These are phyloP conservation scores for Aspergillus avenaceus DNA, from an alignment of 495 filamentous ascomycete genomes.

Conservation along the genomic window DNA sequence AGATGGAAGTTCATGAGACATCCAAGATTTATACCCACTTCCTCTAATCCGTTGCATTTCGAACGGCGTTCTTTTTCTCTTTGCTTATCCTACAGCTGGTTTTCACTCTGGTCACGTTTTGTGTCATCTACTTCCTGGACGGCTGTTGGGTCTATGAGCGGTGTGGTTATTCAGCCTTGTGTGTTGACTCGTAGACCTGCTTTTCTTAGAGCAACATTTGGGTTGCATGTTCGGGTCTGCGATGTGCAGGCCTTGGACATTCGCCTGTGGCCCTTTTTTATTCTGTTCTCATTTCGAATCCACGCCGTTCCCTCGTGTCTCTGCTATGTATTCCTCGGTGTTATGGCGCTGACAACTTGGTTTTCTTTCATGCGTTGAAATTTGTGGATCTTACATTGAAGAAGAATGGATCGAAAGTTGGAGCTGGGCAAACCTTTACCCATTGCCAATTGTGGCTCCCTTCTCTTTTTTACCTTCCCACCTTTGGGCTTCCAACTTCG, in stretches of 20 bases:
- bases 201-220: constrained; percentile 19
- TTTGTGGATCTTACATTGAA: constrained; percentile 12
- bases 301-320: background rate
- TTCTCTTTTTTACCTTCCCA: constrained; percentile 5
- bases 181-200: constrained; percentile 13
- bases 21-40: constrained; percentile 99
- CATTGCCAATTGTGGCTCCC: background rate
- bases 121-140: constrained; percentile 18
- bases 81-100: constrained; percentile 5
- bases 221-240: constrained; percentile 13
- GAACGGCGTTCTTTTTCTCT: constrained; percentile 19
- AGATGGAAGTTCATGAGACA: constrained; percentile 99
- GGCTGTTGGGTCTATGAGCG: constrained; percentile 22
- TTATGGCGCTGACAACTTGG: constrained; percentile 14
- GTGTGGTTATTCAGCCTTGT: constrained; percentile 20
- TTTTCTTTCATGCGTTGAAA: constrained; percentile 9
- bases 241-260: background rate
- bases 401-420: constrained; percentile 10
- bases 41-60: constrained; percentile 59
- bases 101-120: background rate
- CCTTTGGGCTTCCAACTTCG: constrained; percentile 13
- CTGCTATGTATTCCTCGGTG: constrained; percentile 15
- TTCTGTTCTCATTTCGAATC: background rate
- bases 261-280: background rate
- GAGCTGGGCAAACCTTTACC: background rate